phyloP scores from a whole-genome alignment of 306 rosid species.

The Trifolium fragiferum region DNA sequence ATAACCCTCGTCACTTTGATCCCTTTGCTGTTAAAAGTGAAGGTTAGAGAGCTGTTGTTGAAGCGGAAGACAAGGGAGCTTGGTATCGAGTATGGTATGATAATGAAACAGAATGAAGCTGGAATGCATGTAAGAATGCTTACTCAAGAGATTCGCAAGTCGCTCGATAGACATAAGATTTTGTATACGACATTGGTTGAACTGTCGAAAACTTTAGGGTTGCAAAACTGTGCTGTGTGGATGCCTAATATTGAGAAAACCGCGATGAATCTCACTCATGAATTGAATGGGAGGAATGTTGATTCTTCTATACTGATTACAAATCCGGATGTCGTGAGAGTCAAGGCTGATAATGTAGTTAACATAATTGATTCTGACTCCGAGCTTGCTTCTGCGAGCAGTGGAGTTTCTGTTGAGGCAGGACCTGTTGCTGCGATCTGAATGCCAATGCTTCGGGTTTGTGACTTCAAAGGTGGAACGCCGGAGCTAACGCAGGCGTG shows the following conservation, averaged over 20 bases:
- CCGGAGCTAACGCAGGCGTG: constrained; percentile 68
- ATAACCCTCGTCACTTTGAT: constrained; percentile 80
- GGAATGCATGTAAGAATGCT: constrained; percentile 88
- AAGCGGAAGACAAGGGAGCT: constrained; percentile 89
- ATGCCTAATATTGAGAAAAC: constrained; percentile 80
- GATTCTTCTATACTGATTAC: constrained; percentile 54
- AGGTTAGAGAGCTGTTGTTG: constrained; percentile 85
- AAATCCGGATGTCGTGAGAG: constrained; percentile 63
- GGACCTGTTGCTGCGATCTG: constrained; percentile 91
- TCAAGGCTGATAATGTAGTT: constrained; percentile 59
- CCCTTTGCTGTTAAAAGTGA: constrained; percentile 86
- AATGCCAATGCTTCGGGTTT: constrained; percentile 90
- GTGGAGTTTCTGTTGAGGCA: constrained; percentile 55
- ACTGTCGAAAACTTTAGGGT: constrained; percentile 73
- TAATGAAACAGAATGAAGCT: constrained; percentile 73
- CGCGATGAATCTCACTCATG: constrained; percentile 75
- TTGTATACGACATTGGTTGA: constrained; percentile 78
- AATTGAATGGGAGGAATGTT: constrained; percentile 62
- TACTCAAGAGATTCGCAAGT: constrained; percentile 90
- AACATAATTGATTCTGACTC: constrained; percentile 59
- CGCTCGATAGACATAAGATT: constrained; percentile 78
- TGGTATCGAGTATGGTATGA: constrained; percentile 78
- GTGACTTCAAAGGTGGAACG: constrained; percentile 83
- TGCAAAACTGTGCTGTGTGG: constrained; percentile 95
- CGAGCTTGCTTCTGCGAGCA: constrained; percentile 62